Evolutionary conservation across 75 land plant species (phyloP).

Genomic region (Pinus tabuliformis): DNA sequence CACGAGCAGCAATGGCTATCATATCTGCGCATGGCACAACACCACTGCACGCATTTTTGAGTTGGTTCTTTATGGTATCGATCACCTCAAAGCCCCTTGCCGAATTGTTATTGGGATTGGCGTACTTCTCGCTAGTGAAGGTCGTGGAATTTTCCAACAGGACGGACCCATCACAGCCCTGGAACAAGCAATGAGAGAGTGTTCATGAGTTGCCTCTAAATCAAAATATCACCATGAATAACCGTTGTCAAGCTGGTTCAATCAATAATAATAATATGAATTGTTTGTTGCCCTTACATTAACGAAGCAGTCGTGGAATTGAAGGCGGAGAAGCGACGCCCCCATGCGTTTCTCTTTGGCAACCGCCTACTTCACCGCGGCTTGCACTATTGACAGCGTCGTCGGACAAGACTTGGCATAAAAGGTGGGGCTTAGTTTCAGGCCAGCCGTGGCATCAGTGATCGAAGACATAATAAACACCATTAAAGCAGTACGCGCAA

Average conservation of each 20-base stretch:
- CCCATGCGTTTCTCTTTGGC: constrained; percentile 38
- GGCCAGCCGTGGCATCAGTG: not conserved
- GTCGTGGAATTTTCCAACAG: constrained; percentile 47
- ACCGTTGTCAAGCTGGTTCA: too few species aligned
- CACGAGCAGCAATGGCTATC: constrained; percentile 42
- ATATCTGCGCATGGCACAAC: constrained; percentile 67
- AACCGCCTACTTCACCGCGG: constrained; percentile 19
- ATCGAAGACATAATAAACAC: too few species aligned
- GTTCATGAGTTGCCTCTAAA: too few species aligned
- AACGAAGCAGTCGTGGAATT: constrained; percentile 39
- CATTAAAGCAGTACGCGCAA: too few species aligned
- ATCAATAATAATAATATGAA: too few species aligned
- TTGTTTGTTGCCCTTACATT: constrained; percentile 4
- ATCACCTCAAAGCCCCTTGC: constrained; percentile 41
- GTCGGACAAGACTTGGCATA: constrained; percentile 20
- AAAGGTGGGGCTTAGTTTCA: constrained; percentile 5
- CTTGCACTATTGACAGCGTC: constrained; percentile 16
- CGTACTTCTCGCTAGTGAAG: constrained; percentile 38
- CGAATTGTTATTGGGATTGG: constrained; percentile 35
- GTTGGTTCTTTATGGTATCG: constrained; percentile 29
- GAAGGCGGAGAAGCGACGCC: constrained; percentile 28
- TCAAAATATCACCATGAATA: too few species aligned
- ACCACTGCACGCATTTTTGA: constrained; percentile 43
- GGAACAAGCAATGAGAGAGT: too few species aligned
- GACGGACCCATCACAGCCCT: constrained; percentile 75